These are phyloP conservation scores for Colletotrichum euphorbiae DNA, from an alignment of 2,329 filamentous ascomycete species.

Conservation along the genomic window DNA sequence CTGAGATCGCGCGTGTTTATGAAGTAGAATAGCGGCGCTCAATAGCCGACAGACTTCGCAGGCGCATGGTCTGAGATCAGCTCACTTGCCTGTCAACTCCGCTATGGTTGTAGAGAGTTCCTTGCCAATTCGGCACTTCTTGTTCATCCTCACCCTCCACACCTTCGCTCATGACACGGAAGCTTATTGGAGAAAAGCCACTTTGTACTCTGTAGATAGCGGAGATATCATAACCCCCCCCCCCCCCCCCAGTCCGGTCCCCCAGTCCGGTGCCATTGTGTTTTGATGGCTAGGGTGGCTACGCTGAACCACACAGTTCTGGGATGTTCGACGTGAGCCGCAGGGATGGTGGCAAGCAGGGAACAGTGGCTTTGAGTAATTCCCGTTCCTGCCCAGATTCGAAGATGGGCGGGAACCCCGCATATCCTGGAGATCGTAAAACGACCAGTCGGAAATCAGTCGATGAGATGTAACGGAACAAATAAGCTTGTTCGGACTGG, in stretches of 20 bases:
- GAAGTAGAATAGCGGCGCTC: background rate
- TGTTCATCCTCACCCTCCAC: background rate
- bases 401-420: background rate
- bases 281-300: background rate
- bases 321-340: background rate
- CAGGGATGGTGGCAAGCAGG: background rate
- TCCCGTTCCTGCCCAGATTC: background rate
- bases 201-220: background rate
- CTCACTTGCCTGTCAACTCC: background rate
- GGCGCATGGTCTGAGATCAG: background rate
- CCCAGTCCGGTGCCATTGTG: background rate
- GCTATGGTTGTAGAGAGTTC: background rate
- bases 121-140: slow-evolving; percentile 2
- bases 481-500: background rate
- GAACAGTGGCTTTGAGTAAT: background rate
- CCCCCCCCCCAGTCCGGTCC: background rate
- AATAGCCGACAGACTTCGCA: background rate
- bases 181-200: background rate
- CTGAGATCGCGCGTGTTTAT: background rate
- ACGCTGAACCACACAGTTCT: background rate
- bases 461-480: background rate
- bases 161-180: background rate
- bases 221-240: background rate
- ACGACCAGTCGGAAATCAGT: background rate
- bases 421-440: background rate